Evolutionary conservation across 805 yeast genomes (phyloP), one percentile per base, ranked within the genome.

Genomic region (Suhomyces vadensis): DNA sequence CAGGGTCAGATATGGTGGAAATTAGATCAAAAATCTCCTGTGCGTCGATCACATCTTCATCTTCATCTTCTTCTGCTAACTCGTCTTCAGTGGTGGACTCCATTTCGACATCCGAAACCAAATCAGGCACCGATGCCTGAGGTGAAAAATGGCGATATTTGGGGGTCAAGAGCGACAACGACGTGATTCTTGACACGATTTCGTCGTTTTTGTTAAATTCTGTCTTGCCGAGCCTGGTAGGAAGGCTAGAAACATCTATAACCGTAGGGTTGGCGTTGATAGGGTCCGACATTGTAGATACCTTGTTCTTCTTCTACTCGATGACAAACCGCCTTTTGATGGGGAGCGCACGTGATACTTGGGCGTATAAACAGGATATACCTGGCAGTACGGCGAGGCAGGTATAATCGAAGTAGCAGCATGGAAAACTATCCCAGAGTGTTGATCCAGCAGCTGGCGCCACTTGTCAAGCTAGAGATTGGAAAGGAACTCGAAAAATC

Each of bases 221-320:
- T 43, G 51, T 9, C 47, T 46, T 37, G 25, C 44, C 47, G 13
- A 48, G 54, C 52, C 97, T 76, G 0, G 83, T 85, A 1, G 98
- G 97, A 20, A 92, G 77, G 43, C 81, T 78, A 23, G 83, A 78
- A 7, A 78, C 79, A 54, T 90, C 96, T 38, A 89, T 66, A 31
- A 92, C 82, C 24, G 84, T 82, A 17, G 99, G 99, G 60, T 90
- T 91, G 23, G 96, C 96, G 64, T 92, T 92, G 47, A 92, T 83
- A 14, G 85, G 85, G 45, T 88, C 96, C 1, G 89, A 73, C 92
- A 85, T 86, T 33, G 17, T 49, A 7, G 22, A 21, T 29, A 9
- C 16, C 8, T 16, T n/a, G 13, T 3, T 41, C 33, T 23, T 6
- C 25, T 23, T 23, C 25, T 6, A 23, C 3, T n/a, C 16, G 10